Conservation (phyloP, 1,284 basidiomycete species). For the Trichosporon ovoides region DNA sequence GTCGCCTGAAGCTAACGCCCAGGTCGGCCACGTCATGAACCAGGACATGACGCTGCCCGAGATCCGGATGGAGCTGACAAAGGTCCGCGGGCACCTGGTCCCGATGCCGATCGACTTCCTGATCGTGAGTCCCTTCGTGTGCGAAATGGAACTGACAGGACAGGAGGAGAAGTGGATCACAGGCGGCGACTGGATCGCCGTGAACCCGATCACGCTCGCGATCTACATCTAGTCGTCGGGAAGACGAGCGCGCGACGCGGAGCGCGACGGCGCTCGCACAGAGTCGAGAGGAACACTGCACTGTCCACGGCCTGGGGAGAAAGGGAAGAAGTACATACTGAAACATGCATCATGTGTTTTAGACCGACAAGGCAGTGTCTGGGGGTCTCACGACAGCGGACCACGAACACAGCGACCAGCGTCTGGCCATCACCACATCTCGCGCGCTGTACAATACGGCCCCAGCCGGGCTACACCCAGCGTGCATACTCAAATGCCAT, state of each 20-base stretch:
- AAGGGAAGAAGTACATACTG: too few relatives aligned
- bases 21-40: slow-evolving; percentile 73
- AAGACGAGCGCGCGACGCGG: neutral
- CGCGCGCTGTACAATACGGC: too few relatives aligned
- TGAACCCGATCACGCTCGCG: slow-evolving; percentile 41
- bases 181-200: slow-evolving; percentile 37
- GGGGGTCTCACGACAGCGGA: too few relatives aligned
- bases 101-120: slow-evolving; percentile 50
- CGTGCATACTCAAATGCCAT: neutral
- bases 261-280: too few relatives aligned
- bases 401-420: too few relatives aligned
- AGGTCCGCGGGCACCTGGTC: slow-evolving; percentile 56
- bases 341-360: too few relatives aligned
- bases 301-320: too few relatives aligned
- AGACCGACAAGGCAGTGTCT: too few relatives aligned
- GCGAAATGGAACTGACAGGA: neutral
- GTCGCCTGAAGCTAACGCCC: neutral
- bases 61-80: slow-evolving; percentile 66
- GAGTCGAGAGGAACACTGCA: too few relatives aligned
- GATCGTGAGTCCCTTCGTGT: neutral
- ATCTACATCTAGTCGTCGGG: slow-evolving; percentile 32
- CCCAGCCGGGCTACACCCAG: too few relatives aligned
- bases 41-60: slow-evolving; percentile 58
- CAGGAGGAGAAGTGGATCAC: slow-evolving; percentile 37
- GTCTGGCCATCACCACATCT: too few relatives aligned